Percentiles rank a stretch among this genome's conserved stretches.
phyloP scores from a whole-genome alignment of 805 yeast species.

The Metschnikowia borealis region DNA sequence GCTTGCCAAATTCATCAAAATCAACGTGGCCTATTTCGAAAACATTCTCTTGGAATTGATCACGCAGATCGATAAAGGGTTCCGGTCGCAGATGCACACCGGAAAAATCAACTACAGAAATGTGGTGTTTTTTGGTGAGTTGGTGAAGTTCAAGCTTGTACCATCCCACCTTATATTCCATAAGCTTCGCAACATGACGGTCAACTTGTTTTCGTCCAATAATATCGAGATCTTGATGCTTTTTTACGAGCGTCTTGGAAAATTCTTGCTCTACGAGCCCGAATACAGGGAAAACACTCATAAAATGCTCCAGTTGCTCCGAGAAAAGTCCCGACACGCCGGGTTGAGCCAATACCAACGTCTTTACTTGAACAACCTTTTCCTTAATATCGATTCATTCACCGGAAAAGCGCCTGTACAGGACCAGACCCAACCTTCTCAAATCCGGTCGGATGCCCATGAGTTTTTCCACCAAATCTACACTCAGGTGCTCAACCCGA shows the following conservation, averaged over 20 bases:
- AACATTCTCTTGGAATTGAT: constrained; percentile 52
- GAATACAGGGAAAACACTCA: constrained; percentile 58
- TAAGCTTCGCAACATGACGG: constrained; percentile 58
- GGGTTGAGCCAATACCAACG: constrained; percentile 51
- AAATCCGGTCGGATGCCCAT: constrained; percentile 5
- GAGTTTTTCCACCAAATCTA: constrained; percentile 15
- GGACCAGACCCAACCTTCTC: background rate
- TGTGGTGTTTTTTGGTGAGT: constrained; percentile 64
- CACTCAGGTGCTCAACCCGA: constrained; percentile 7
- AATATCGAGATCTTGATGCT: constrained; percentile 67
- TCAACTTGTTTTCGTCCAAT: constrained; percentile 46
- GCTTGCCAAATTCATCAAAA: constrained; percentile 67
- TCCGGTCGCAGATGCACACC: constrained; percentile 54
- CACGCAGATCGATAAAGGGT: constrained; percentile 52
- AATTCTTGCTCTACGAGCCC: constrained; percentile 52
- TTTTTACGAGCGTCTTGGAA: constrained; percentile 73
- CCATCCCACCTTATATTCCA: constrained; percentile 73
- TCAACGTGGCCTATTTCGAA: constrained; percentile 46
- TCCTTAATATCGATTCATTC: constrained; percentile 50
- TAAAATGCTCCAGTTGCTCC: constrained; percentile 57
- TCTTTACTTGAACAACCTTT: constrained; percentile 54
- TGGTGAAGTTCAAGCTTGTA: constrained; percentile 70
- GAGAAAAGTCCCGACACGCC: constrained; percentile 45
- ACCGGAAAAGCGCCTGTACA: constrained; percentile 5
- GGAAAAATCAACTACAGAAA: constrained; percentile 52